Evolutionary conservation across 2,329 filamentous ascomycete species (phyloP).

Genomic region (Nectriaceae sp.): DNA sequence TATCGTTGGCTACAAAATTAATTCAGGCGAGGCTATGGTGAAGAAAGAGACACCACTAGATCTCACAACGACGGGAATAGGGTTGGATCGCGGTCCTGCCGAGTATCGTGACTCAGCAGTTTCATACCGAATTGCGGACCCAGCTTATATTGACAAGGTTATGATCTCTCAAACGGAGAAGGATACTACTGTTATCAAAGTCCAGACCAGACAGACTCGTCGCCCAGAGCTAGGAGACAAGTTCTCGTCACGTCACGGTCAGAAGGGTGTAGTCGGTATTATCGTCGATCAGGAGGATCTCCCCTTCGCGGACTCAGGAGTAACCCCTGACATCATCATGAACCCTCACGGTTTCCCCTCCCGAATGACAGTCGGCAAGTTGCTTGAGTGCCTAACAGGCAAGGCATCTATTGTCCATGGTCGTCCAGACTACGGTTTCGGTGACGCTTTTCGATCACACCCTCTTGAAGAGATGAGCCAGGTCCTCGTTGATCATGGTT

Average conservation of each 20-base stretch:
- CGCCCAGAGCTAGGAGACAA: constrained; percentile 96
- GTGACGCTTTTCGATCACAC: constrained; percentile 79
- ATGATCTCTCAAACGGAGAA: constrained; percentile 89
- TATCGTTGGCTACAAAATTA: constrained; percentile 78
- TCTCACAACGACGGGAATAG: constrained; percentile 71
- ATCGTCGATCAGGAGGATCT: constrained; percentile 97
- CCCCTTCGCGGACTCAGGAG: constrained; percentile 88
- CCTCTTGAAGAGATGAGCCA: constrained; percentile 87
- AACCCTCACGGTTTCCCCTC: constrained; percentile 99
- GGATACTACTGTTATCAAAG: constrained; percentile 85
- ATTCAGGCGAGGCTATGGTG: constrained; percentile 81
- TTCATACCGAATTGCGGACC: constrained; percentile 82
- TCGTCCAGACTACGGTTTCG: constrained; percentile 80
- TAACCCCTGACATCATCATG: constrained; percentile 99
- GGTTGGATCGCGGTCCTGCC: constrained; percentile 63
- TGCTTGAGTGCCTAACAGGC: constrained; percentile 91
- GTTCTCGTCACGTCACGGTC: constrained; percentile 96
- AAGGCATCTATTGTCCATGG: constrained; percentile 90
- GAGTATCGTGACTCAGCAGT: constrained; percentile 69
- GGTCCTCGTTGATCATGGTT: constrained; percentile 83
- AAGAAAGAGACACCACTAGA: constrained; percentile 87
- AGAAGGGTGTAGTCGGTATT: constrained; percentile 96
- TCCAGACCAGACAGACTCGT: constrained; percentile 93
- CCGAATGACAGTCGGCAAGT: constrained; percentile 98
- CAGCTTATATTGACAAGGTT: constrained; percentile 92